Base-by-base conservation (phyloP, 805 yeast species). In the Spathaspora boniae region DNA sequence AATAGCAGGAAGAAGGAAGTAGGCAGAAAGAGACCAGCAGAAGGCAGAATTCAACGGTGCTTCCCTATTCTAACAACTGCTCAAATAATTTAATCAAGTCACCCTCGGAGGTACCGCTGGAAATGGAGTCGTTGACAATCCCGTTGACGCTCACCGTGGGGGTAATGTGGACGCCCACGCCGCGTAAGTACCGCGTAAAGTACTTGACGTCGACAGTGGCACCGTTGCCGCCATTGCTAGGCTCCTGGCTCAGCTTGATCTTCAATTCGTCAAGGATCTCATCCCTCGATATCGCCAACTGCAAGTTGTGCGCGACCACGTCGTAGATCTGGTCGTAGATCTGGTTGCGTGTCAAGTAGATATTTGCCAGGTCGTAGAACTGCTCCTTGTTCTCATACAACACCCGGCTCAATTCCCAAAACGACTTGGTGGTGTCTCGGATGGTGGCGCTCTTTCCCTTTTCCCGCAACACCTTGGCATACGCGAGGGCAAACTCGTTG, bases 111-210 rank as follows among this genome's bases (percentile, higher is more conserved):
- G 79, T 74, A 6, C 87, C 76, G 28, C 87, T 78, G 47, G 81
- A 83, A 48, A 86, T 70, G 5, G 66, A 47, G 23, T 66, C 64
- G 43, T 72, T 74, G 16, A 68, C 67, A 33, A 82, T 74, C 1
- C 95, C 95, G 54, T 86, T 74, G 26, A 86, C 62, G 15, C 73
- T 56, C 9, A 85, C 83, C 4, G 93, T 80, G 15, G 96, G 96
- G 3, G 93, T 84, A n/a, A 83, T 80, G 53, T 87, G 95, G 25
- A 83, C 76, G 29, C 91, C 87, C 27, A 80, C 74, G 40, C 85
- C 86, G 53, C 96, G 73, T 35, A 78, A 79, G 52, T 76, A 77
- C 54, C 79, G 72, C 14, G 88, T 72, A 52, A 84, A 86, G 48
- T 80, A 81, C 60, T 86, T 87, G 42, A 84, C 48, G 50, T 86